phyloP scores from a whole-genome alignment of 73 alveolate genomes.

The Paramecium pentaurelia region DNA sequence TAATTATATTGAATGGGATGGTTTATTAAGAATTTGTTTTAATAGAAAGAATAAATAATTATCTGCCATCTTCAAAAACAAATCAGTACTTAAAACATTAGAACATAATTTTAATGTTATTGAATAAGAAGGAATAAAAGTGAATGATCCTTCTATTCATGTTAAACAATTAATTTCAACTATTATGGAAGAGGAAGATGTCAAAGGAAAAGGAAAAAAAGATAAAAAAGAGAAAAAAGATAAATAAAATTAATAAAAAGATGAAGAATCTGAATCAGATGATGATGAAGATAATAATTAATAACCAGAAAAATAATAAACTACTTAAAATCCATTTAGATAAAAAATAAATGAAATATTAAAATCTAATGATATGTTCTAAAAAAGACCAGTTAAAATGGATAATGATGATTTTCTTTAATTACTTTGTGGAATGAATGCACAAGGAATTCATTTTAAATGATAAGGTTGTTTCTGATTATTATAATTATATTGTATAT shows the following conservation, averaged over 20 bases:
- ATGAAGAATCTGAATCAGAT: neutral
- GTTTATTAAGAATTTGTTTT: constrained; percentile 93
- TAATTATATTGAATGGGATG: constrained; percentile 99
- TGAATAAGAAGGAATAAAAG: neutral
- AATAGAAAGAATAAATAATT: constrained; percentile 96
- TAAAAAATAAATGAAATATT: neutral
- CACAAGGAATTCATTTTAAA: constrained; percentile 17
- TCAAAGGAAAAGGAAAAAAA: constrained; percentile 64
- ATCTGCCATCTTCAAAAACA: constrained; percentile 94
- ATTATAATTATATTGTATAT: neutral
- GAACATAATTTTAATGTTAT: constrained; percentile 53
- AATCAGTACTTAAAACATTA: constrained; percentile 84
- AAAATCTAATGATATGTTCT: neutral
- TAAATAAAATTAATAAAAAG: neutral
- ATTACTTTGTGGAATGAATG: neutral
- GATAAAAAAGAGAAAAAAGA: neutral
- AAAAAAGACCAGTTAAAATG: constrained; percentile 26
- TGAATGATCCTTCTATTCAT: neutral
- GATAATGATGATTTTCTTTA: constrained; percentile 38
- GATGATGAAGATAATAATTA: neutral
- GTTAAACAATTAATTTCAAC: neutral
- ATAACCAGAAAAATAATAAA: neutral
- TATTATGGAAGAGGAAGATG: neutral
- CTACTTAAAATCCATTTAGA: constrained; percentile 28
- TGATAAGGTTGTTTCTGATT: neutral